Evolutionary conservation across 164 flowering plant genomes (phyloP), one percentile per base, ranked within the genome.

Genomic region (Hamamelis virginiana): DNA sequence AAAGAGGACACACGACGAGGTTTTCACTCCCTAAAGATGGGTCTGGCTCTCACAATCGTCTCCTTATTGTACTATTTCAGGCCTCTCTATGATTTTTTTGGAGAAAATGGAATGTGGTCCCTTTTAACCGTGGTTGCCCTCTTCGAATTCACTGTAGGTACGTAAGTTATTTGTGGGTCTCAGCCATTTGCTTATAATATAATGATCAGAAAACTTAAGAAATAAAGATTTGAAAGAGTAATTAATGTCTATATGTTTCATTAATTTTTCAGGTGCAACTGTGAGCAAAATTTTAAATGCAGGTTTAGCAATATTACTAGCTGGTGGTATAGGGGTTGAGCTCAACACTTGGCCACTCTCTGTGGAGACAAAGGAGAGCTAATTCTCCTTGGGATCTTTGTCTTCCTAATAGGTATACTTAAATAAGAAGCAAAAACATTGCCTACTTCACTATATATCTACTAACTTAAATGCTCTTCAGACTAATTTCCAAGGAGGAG

Each of bases 131-230:
- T 69, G 28, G 71, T 69, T n/a, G 65, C 59, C 26, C 53, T 69
- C 33, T 69, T 69, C n/a, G 71, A 69, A 47, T 69, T 69, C 48
- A 47, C 53, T 2, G 71, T 69, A 14, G 71, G 71, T 69, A 47
- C 59, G 71, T 19, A 13, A 2, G 6, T 33, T 33, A n/a, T 33
- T 33, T 33, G 6, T 33, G 41, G 41, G 41, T 33, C 41, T 33
- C 6, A 33, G 41, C 6, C 41, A 33, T 6, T n/a, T n/a, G n/a
- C 41, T 33, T 2, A 33, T 2, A 33, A 33, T 2, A 33, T 33
- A 33, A 33, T 33, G 41, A 33, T 33, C 41, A 33, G 2, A 2
- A 33, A 33, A 2, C 41, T 2, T 33, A 33, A 2, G 41, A 33
- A 33, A n/a, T n/a, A n/a, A n/a, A n/a, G n/a, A n/a, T 6, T 33